Conservation (phyloP, 768 basidiomycete genomes). For the Amanita exitialis region DNA sequence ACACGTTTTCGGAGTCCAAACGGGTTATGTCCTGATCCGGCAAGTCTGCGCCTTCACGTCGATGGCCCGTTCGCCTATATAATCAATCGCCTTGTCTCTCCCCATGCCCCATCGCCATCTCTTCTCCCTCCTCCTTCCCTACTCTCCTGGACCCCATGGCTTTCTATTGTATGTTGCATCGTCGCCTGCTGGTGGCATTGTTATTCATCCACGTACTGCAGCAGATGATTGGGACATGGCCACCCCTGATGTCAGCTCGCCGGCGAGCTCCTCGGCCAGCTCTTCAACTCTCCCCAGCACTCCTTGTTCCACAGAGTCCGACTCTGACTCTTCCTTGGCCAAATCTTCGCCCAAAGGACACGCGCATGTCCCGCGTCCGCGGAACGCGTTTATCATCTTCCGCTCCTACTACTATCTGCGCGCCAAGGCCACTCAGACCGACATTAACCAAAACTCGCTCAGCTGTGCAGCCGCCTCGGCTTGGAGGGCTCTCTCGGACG, state of each 20-base stretch:
- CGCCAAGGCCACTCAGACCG: slow-evolving; percentile 6
- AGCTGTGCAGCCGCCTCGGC: slow-evolving; percentile 21
- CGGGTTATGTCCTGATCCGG: background rate
- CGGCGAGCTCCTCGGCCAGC: background rate
- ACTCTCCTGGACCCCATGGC: background rate
- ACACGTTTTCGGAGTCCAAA: slow-evolving; percentile 2
- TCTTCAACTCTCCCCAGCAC: background rate
- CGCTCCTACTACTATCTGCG: slow-evolving; percentile 19
- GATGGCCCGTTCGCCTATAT: background rate
- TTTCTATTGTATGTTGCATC: background rate
- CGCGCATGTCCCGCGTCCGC: slow-evolving; percentile 22
- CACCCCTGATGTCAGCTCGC: slow-evolving; percentile 1
- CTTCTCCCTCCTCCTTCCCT: background rate
- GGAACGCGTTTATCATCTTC: slow-evolving; percentile 30
- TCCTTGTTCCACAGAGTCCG: background rate
- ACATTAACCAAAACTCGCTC: slow-evolving; percentile 22
- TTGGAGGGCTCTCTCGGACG: slow-evolving; percentile 17
- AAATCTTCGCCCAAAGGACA: slow-evolving; percentile 6
- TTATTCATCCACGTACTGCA: background rate
- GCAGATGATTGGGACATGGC: background rate
- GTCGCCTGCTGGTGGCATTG: background rate
- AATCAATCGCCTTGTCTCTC: background rate
- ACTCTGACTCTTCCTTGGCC: slow-evolving; percentile 8
- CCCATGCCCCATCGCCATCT: background rate
- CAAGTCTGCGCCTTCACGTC: background rate